Evolutionary conservation across 2,329 filamentous ascomycete species (phyloP).

Genomic region (Pyrenophora teres): DNA sequence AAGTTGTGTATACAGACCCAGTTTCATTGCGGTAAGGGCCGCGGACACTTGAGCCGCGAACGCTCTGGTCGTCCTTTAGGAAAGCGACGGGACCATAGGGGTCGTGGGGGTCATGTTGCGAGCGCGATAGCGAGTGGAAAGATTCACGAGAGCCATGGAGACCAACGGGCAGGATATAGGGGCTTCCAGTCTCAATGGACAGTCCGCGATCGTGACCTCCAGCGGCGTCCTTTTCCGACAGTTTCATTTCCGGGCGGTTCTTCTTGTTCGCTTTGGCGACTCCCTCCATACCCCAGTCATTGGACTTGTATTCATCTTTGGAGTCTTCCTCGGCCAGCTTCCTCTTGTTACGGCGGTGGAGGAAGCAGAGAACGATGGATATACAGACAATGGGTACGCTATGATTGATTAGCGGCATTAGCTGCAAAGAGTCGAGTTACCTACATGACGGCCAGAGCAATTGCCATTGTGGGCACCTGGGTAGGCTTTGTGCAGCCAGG

Average conservation of each 20-base stretch:
- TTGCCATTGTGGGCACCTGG: conserved; percentile 37
- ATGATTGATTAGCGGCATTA: conserved; percentile 29
- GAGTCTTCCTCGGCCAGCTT: conserved; percentile 77
- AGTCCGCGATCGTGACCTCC: conserved; percentile 54
- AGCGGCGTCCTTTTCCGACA: conserved; percentile 57
- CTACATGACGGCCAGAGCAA: conserved; percentile 44
- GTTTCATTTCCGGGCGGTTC: conserved; percentile 58
- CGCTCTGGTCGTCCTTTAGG: conserved; percentile 51
- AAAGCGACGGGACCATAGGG: conserved; percentile 75
- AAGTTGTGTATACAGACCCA: conserved; percentile 58
- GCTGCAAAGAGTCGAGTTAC: conserved; percentile 4
- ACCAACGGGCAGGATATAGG: conserved; percentile 89
- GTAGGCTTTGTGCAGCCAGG: conserved; percentile 45
- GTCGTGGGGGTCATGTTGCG: conserved; percentile 75
- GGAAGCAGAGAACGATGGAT: conserved; percentile 68
- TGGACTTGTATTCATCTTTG: conserved; percentile 83
- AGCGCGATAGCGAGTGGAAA: conserved; percentile 80
- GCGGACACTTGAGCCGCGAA: conserved; percentile 38
- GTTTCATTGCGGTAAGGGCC: conserved; percentile 43
- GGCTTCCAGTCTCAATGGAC: conserved; percentile 71
- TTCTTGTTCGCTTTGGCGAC: conserved; percentile 47
- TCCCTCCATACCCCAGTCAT: conserved; percentile 84
- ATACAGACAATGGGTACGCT: conserved; percentile 78
- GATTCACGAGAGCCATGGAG: conserved; percentile 82
- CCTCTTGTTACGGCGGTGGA: conserved; percentile 78